Evolutionary conservation across 169 alveolate species (phyloP).

Genomic region (Sarcocystis neurona): DNA sequence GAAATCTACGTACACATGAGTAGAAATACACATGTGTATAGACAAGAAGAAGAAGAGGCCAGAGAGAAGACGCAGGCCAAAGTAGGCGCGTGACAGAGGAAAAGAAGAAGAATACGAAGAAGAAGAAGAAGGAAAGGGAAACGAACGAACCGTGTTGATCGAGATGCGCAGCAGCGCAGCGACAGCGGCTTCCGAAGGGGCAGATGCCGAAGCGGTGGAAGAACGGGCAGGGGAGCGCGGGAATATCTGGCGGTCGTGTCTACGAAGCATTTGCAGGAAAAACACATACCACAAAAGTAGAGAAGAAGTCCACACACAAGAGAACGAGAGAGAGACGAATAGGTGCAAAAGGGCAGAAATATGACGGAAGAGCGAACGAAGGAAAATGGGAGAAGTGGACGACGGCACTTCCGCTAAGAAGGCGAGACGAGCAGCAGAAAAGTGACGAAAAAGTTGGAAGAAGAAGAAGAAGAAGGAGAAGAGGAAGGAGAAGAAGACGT

Average conservation of each 20-base stretch:
- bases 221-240: constrained; percentile 18
- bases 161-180: constrained; percentile 39
- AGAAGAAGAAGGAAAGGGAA: not conserved
- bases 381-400: not conserved
- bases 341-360: not conserved
- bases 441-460: too few relatives aligned
- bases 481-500: too few relatives aligned
- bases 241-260: not conserved
- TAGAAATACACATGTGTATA: too few relatives aligned
- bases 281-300: too few relatives aligned
- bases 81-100: not conserved
- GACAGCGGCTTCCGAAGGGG: constrained; percentile 58
- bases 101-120: not conserved
- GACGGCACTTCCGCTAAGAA: not conserved
- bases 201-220: constrained; percentile 39
- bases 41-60: too few relatives aligned
- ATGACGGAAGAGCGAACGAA: not conserved
- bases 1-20: too few relatives aligned
- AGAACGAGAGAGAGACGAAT: not conserved
- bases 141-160: not conserved
- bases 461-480: too few relatives aligned
- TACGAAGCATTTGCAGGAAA: too few relatives aligned
- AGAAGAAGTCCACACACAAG: not conserved
- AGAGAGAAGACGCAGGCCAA: not conserved
- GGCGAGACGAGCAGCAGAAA: not conserved